phyloP scores from a whole-genome alignment of 2,329 filamentous ascomycete species.

The Fusarium napiforme region DNA sequence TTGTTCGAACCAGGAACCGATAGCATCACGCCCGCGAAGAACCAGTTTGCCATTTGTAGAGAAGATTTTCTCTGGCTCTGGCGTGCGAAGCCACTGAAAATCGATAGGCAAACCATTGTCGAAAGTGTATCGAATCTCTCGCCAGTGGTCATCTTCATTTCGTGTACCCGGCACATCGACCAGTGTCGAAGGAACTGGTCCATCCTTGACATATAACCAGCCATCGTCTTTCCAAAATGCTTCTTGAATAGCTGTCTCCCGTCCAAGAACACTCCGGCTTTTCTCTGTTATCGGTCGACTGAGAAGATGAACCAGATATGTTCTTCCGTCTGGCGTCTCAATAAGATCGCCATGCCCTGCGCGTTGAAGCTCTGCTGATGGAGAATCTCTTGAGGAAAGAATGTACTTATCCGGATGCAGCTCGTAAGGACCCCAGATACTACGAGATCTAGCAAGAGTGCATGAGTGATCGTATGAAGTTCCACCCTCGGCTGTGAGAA shows the following conservation, averaged over 20 bases:
- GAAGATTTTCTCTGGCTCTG: conserved; percentile 64
- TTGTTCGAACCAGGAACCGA: conserved; percentile 69
- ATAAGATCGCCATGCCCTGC: conserved; percentile 65
- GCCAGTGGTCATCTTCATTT: conserved; percentile 61
- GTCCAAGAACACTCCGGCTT: conserved; percentile 63
- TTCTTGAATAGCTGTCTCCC: conserved; percentile 68
- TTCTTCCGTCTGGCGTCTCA: conserved; percentile 61
- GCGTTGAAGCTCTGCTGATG: conserved; percentile 61
- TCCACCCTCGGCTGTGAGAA: conserved; percentile 68
- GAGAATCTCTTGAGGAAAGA: conserved; percentile 61
- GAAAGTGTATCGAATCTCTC: conserved; percentile 59
- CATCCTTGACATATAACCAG: conserved; percentile 70
- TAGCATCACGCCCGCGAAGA: conserved; percentile 61
- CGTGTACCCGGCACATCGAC: conserved; percentile 60
- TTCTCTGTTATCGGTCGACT: conserved; percentile 62
- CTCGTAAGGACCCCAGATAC: conserved; percentile 71
- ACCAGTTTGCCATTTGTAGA: conserved; percentile 52
- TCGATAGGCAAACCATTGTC: conserved; percentile 57
- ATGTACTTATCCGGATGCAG: conserved; percentile 67
- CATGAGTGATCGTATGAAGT: conserved; percentile 70
- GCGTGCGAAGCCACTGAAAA: conserved; percentile 68
- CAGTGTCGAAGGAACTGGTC: conserved; percentile 62
- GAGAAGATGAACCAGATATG: conserved; percentile 63
- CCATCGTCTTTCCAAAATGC: conserved; percentile 65
- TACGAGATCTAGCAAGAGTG: conserved; percentile 64